Conservation (phyloP, 2,329 filamentous ascomycete genomes). For the Botrytis paeoniae region DNA sequence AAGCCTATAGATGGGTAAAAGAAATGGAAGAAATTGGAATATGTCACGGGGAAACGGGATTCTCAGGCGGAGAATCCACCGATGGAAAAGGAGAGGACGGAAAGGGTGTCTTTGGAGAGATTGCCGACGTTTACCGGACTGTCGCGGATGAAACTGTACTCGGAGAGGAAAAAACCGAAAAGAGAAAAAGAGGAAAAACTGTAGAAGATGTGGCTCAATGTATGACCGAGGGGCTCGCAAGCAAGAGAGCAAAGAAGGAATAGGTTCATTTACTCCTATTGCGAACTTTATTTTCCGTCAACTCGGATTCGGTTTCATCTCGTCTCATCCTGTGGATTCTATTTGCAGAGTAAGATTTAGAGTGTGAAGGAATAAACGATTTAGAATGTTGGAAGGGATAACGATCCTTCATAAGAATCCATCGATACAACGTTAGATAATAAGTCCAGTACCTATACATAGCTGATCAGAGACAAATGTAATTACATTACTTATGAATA, state of each 20-base stretch:
- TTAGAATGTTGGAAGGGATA: background rate
- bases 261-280: conserved; percentile 6
- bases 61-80: conserved; percentile 39
- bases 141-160: conserved; percentile 61
- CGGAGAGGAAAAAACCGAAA: conserved; percentile 56
- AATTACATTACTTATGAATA: background rate
- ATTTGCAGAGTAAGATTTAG: conserved; percentile 1
- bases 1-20: conserved; percentile 73
- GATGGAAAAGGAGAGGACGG: conserved; percentile 33
- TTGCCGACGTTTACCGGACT: conserved; percentile 58
- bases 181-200: conserved; percentile 54
- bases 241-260: conserved; percentile 43
- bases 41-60: conserved; percentile 67
- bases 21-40: conserved; percentile 75
- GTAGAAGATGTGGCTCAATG: conserved; percentile 54
- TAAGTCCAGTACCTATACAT: background rate
- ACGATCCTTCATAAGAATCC: background rate
- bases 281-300: background rate
- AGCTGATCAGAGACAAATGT: background rate
- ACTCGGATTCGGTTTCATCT: conserved; percentile 2
- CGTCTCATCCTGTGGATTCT: background rate
- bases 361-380: background rate
- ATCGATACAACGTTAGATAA: conserved; percentile 4
- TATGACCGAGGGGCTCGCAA: conserved; percentile 47
- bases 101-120: conserved; percentile 53